phyloP scores from a whole-genome alignment of 768 basidiomycete genomes.

The Podaxis sp. region DNA sequence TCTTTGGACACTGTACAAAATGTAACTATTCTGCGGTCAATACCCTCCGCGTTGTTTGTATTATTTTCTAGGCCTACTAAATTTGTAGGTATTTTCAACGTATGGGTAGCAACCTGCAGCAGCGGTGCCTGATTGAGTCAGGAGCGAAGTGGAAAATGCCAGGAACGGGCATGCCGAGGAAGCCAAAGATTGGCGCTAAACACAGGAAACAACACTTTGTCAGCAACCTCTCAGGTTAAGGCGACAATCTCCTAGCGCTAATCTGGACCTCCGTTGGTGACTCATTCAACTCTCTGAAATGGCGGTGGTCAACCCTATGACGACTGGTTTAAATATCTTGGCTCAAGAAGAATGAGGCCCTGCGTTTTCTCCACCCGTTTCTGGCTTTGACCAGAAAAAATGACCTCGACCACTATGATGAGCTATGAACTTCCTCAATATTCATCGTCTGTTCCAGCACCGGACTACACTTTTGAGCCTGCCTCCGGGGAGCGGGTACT shows the following conservation, averaged over 20 bases:
- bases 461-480: slow-evolving; percentile 58
- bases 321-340: not conserved
- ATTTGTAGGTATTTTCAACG: not conserved
- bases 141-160: not conserved
- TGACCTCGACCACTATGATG: slow-evolving; percentile 6
- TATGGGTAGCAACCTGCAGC: not conserved
- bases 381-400: slow-evolving; percentile 11
- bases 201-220: not conserved
- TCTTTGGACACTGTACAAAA: not conserved
- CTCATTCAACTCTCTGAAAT: not conserved
- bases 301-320: not conserved
- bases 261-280: slow-evolving; percentile 1
- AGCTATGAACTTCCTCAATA: slow-evolving; percentile 46
- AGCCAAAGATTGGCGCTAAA: not conserved
- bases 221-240: slow-evolving; percentile 1
- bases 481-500: slow-evolving; percentile 52
- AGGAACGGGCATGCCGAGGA: not conserved
- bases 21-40: not conserved
- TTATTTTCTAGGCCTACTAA: not conserved
- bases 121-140: slow-evolving; percentile 6
- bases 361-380: not conserved
- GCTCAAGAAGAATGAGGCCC: not conserved
- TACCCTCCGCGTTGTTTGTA: not conserved
- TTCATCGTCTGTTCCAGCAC: slow-evolving; percentile 52
- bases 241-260: not conserved